Evolutionary conservation across 1,139 yeast species (phyloP).

Genomic region (Eremothecium coryli): DNA sequence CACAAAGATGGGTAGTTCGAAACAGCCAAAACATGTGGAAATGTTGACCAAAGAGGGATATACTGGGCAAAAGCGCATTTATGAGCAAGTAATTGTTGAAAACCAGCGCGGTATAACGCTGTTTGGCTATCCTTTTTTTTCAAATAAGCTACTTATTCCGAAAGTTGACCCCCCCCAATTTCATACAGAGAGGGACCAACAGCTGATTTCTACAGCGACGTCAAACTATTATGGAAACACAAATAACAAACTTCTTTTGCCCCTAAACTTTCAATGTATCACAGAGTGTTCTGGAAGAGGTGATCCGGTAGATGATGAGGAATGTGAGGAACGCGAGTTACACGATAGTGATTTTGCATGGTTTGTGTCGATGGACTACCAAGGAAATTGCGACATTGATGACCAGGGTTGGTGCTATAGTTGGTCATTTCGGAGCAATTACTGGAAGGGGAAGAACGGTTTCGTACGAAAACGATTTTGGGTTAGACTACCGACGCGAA

Average conservation of each 20-base stretch:
- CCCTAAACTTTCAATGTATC: constrained; percentile 1
- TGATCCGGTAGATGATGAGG: constrained; percentile 38
- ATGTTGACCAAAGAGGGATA: not conserved
- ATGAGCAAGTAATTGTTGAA: constrained; percentile 39
- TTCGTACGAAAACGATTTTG: constrained; percentile 54
- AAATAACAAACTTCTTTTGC: constrained; percentile 3
- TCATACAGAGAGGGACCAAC: constrained; percentile 7
- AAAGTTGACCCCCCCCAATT: constrained; percentile 41
- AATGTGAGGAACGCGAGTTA: constrained; percentile 6
- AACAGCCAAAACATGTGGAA: constrained; percentile 3
- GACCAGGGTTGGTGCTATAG: constrained; percentile 69
- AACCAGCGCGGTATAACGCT: constrained; percentile 47
- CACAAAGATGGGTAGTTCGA: constrained; percentile 4
- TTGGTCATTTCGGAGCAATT: constrained; percentile 37
- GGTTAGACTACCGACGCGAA: constrained; percentile 36
- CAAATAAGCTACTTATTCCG: constrained; percentile 36
- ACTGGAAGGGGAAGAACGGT: constrained; percentile 55
- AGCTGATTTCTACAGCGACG: constrained; percentile 4
- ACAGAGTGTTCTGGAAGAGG: constrained; percentile 1
- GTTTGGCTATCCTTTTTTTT: constrained; percentile 47
- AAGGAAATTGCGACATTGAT: constrained; percentile 45
- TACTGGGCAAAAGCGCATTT: not conserved
- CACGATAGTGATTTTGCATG: constrained; percentile 39
- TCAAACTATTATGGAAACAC: constrained; percentile 4
- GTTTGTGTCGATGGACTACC: constrained; percentile 48